These are phyloP conservation scores for Anacardium occidentale DNA, from an alignment of 345 rosid genomes.

Conservation along the genomic window DNA sequence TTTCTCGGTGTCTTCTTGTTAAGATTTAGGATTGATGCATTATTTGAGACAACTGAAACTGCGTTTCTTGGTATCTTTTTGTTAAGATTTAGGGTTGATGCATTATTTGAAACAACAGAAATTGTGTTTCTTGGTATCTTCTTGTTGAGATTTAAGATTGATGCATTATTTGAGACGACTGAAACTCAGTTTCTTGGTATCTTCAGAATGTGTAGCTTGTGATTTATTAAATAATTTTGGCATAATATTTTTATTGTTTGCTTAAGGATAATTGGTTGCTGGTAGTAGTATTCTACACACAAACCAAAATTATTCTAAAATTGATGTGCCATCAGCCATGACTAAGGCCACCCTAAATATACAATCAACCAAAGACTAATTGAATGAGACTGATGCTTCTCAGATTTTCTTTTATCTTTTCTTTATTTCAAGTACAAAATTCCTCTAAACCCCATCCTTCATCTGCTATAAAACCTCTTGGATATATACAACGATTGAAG, in stretches of 20 bases:
- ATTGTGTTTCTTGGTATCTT: too few species aligned
- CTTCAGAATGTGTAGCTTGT: not conserved
- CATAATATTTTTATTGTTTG: slow-evolving; percentile 2
- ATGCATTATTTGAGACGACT: not conserved
- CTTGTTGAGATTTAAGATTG: not conserved
- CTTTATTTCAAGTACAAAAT: not conserved
- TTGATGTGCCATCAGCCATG: slow-evolving; percentile 19
- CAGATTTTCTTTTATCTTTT: not conserved
- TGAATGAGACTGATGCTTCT: slow-evolving; percentile 4
- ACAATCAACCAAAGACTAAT: not conserved
- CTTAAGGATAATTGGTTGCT: not conserved
- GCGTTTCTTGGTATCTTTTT: not conserved
- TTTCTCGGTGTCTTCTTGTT: too few species aligned
- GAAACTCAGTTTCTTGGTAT: not conserved
- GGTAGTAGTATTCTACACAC: not conserved
- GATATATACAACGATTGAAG: too few species aligned
- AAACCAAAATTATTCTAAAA: slow-evolving; percentile 4
- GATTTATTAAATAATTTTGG: not conserved
- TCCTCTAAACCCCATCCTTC: too few species aligned
- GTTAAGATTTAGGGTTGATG: too few species aligned
- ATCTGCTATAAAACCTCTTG: too few species aligned
- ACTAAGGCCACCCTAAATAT: not conserved
- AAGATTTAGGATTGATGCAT: not conserved
- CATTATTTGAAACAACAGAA: too few species aligned
- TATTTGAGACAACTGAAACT: not conserved